Conservation (phyloP, 352 stramenopile genomes). For the Phytopythium litorale region DNA sequence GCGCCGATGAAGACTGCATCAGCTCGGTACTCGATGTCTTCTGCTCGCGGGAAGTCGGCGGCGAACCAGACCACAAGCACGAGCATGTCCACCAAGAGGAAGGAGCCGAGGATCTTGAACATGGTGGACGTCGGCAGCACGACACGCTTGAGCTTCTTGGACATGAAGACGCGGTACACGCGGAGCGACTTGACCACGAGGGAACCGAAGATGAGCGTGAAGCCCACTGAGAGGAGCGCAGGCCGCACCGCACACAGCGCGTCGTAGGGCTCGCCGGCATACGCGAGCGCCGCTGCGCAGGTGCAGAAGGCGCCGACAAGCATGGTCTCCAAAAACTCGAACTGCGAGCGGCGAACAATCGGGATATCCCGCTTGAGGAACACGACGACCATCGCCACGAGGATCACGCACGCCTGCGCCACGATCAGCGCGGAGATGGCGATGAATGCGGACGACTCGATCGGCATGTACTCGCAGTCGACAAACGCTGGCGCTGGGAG, state of each 20-base stretch:
- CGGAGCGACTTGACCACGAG: slow-evolving; percentile 23
- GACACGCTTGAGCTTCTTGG: slow-evolving; percentile 16
- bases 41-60: slow-evolving; percentile 16
- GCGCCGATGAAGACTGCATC: background rate
- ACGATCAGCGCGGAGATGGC: slow-evolving; percentile 6
- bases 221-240: slow-evolving; percentile 12
- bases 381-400: slow-evolving; percentile 10
- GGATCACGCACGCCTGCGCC: slow-evolving; percentile 5
- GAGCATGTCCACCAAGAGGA: slow-evolving; percentile 15
- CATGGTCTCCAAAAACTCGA: slow-evolving; percentile 15
- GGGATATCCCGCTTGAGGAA: slow-evolving; percentile 10
- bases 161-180: slow-evolving; percentile 30
- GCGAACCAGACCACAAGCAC: slow-evolving; percentile 19
- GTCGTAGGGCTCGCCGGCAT: slow-evolving; percentile 8
- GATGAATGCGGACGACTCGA: slow-evolving; percentile 1
- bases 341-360: slow-evolving; percentile 24
- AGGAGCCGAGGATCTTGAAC: slow-evolving; percentile 13
- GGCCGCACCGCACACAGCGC: slow-evolving; percentile 13
- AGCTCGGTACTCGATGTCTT: background rate
- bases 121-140: slow-evolving; percentile 12
- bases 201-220: slow-evolving; percentile 17
- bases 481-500: slow-evolving; percentile 2
- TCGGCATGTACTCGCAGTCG: slow-evolving; percentile 15
- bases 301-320: background rate
- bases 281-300: slow-evolving; percentile 4